Base-by-base conservation (phyloP, 495 filamentous ascomycete genomes). In the Penicillium angulare region DNA sequence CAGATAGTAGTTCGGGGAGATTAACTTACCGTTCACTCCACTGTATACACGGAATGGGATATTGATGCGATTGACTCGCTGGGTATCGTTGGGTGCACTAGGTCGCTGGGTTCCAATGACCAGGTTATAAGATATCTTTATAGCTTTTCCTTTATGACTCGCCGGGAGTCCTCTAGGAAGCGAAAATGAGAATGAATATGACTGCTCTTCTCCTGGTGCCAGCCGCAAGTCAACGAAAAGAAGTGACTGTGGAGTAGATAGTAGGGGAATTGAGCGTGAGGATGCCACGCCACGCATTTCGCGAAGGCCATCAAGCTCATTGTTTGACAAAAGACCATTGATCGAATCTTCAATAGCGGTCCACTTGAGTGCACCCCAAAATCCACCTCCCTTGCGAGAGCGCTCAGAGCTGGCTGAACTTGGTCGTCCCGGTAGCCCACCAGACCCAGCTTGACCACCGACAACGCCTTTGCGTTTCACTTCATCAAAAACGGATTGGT, bases 171-270 rank as follows among this genome's bases (percentile, higher is more conserved):
- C 91, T 56, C 80, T 84, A 2, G 93, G 93, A 39, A 98, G 69
- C 34, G 81, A 83, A 66, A 97, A 96, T 8, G 84, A 77, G 62
- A 96, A 98, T 13, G 82, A 84, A 63, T 87, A 97, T 43, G 86
- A 86, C 63, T 83, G 86, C 65, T 89, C 95, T 65, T 98, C 91
- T 3, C 93, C 93, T 0, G 95, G 92, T 13, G 79, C 85, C 15
- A 98, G 76, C 59, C 86, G 82, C 26, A 97, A 77, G 63, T 98
- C 91, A 31, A 98, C 92, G 60, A 98, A 98, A 13, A 98, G 76
- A 52, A 98, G 90, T 5, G 90, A 96, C 67, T 97, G 93, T n/a
- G 92, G 90, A 7, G 93, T 97, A 18, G 91, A 95, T 16, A 98
- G 68, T 32, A 98, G 75, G 3, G 93, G 93, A 32, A 98, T 85